Conservation (phyloP, 345 rosid species). For the Populus alba region DNA sequence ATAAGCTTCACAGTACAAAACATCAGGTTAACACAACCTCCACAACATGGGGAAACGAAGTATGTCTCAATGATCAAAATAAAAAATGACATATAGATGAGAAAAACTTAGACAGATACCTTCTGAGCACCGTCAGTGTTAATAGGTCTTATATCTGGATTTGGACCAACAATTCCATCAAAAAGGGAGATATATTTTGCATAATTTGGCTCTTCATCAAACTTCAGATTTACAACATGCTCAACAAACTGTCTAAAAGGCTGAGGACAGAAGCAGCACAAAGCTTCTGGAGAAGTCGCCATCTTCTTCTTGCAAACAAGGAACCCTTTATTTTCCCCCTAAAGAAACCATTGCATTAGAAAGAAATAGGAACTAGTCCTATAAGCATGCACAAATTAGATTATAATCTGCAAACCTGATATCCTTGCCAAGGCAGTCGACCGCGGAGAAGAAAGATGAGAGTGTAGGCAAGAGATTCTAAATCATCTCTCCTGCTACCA, state of each 20-base stretch:
- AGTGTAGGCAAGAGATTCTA: conserved; percentile 97
- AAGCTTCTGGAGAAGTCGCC: conserved; percentile 91
- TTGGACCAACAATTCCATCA: conserved; percentile 86
- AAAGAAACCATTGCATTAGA: conserved; percentile 26
- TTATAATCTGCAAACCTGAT: conserved; percentile 53
- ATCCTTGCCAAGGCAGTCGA: conserved; percentile 97
- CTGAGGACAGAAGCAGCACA: conserved; percentile 83
- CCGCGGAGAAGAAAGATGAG: conserved; percentile 97
- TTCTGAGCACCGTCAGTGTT: conserved; percentile 97
- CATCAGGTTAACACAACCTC: conserved; percentile 11
- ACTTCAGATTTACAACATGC: conserved; percentile 85
- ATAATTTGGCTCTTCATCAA: conserved; percentile 95
- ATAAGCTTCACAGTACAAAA: conserved; percentile 62
- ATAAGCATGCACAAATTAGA: neutral
- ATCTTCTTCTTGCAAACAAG: conserved; percentile 97
- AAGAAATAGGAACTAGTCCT: neutral
- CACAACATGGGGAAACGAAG: neutral
- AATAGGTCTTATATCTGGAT: conserved; percentile 91
- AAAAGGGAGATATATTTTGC: conserved; percentile 88
- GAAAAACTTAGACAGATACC: conserved; percentile 41
- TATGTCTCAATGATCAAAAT: neutral
- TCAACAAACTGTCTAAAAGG: conserved; percentile 91
- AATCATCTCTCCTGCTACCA: conserved; percentile 92
- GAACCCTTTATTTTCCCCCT: conserved; percentile 98
- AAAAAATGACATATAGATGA: neutral